Evolutionary conservation across 306 rosid genomes (phyloP).

Genomic region (Pueraria montana): DNA sequence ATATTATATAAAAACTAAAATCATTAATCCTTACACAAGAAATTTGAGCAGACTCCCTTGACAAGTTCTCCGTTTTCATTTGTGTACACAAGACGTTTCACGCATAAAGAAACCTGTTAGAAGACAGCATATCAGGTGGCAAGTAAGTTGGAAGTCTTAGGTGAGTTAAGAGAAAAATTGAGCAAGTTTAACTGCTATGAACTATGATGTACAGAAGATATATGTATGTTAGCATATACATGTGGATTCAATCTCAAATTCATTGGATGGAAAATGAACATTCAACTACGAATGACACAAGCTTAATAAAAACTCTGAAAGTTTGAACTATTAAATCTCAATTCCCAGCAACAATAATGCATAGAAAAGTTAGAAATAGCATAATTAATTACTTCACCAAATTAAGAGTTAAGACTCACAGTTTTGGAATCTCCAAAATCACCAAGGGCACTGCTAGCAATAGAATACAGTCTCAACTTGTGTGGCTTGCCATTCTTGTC

Average conservation of each 20-base stretch:
- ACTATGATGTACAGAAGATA: not conserved
- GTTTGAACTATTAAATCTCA: not conserved
- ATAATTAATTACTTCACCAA: not conserved
- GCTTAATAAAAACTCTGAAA: not conserved
- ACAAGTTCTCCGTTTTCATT: slow-evolving; percentile 88
- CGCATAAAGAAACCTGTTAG: slow-evolving; percentile 87
- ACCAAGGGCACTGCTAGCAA: slow-evolving; percentile 95
- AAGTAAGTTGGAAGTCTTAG: slow-evolving; percentile 27
- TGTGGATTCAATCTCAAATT: not conserved
- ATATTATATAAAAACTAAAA: slow-evolving; percentile 22
- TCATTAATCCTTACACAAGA: slow-evolving; percentile 75
- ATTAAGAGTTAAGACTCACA: slow-evolving; percentile 53
- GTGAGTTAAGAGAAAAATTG: not conserved
- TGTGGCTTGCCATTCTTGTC: slow-evolving; percentile 97
- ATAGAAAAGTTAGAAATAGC: not conserved
- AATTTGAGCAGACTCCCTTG: slow-evolving; percentile 97
- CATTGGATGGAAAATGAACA: not conserved
- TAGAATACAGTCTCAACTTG: slow-evolving; percentile 87
- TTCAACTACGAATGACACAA: not conserved
- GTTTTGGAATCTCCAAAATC: slow-evolving; percentile 97
- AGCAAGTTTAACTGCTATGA: not conserved
- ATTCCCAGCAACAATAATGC: not conserved
- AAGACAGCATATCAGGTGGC: slow-evolving; percentile 28
- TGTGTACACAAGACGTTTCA: slow-evolving; percentile 89
- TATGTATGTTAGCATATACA: not conserved